Evolutionary conservation across 2,329 filamentous ascomycete species (phyloP), one percentile per base, ranked within the genome.

Genomic region (Fusarium euwallaceae): DNA sequence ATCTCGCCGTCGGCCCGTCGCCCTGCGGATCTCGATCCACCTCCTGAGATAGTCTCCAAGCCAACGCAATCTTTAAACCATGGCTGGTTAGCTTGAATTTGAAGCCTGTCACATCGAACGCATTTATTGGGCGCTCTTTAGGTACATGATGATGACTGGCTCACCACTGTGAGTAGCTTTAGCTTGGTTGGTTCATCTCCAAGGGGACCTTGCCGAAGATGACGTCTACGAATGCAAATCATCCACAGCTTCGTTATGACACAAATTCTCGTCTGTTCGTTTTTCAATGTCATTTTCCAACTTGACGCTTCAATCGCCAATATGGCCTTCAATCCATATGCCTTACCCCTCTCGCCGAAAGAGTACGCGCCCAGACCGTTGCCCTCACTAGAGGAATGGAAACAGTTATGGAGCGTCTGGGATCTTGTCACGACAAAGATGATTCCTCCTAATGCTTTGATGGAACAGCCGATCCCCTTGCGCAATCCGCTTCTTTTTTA

Each of bases 251-350:
- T 17, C 36, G 12, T 29, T 37, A 22, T 24, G 7, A 16, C 8
- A 4, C 20, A 24, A n/a, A 17, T 8, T 1, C 11, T 37, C 32
- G 5, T 2, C 32, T 14, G 27, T 6, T 10, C 3, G 5, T 1
- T 4, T 10, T 37, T 14, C 7, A n/a, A 29, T 37, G 4, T 3
- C 7, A 56, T 17, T 16, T 6, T 17, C 2, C n/a, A 58, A 17
- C 4, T 37, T 24, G 4, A 16, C 11, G 6, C 7, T 29, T 16
- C 6, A 24, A 58, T 24, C 9, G 5, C 16, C 29, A 58, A 16
- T 29, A 34, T 58, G 34, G 24, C 1, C 9, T 37, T 37, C n/a
- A 95, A 95, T 16, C 72, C 78, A 9, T 83, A 78, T 55, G 72
- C 80, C 7, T 61, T 75, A 6, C 62, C 60, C 2, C 53, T 69